Percentiles rank a stretch among this genome's conserved stretches.
Evolutionary conservation across 2,329 filamentous ascomycete genomes (phyloP).

Genomic region (Epichloe hybrida): DNA sequence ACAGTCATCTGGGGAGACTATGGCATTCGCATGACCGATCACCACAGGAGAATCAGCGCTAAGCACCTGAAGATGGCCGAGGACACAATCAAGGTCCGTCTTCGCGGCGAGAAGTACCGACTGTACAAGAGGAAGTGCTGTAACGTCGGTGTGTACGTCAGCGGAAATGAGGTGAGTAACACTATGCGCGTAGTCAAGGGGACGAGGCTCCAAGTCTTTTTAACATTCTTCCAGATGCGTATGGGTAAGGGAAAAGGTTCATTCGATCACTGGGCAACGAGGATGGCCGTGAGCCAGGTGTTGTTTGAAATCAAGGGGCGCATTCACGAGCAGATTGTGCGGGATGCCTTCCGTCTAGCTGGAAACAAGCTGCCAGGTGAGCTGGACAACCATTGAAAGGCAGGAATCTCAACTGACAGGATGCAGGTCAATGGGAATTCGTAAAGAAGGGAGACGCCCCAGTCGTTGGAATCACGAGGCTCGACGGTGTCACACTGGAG

Average conservation of each 20-base stretch:
- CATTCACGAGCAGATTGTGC: conserved; percentile 85
- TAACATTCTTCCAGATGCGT: conserved; percentile 45
- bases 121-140: conserved; percentile 84
- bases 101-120: conserved; percentile 84
- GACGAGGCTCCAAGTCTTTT: not conserved
- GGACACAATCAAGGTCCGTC: conserved; percentile 77
- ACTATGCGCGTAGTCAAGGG: not conserved
- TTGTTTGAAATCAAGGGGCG: conserved; percentile 87
- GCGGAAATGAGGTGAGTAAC: conserved; percentile 65
- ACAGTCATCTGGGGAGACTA: conserved; percentile 96
- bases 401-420: conserved; percentile 10
- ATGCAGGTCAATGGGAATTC: conserved; percentile 70
- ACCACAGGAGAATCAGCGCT: conserved; percentile 81
- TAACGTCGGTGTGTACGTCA: conserved; percentile 90
- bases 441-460: conserved; percentile 89
- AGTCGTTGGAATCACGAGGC: conserved; percentile 83
- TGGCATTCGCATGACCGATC: conserved; percentile 83
- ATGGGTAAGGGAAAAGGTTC: conserved; percentile 99
- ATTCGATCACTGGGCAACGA: conserved; percentile 91
- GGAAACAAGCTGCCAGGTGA: conserved; percentile 88
- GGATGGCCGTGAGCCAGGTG: conserved; percentile 81
- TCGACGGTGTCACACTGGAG: conserved; percentile 72
- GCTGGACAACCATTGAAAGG: conserved; percentile 14
- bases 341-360: conserved; percentile 85
- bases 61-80: conserved; percentile 80